Percentiles rank a stretch among this genome's conserved stretches.
Evolutionary conservation across 2,329 filamentous ascomycete species (phyloP).

Genomic region (Venturia oleaginea): DNA sequence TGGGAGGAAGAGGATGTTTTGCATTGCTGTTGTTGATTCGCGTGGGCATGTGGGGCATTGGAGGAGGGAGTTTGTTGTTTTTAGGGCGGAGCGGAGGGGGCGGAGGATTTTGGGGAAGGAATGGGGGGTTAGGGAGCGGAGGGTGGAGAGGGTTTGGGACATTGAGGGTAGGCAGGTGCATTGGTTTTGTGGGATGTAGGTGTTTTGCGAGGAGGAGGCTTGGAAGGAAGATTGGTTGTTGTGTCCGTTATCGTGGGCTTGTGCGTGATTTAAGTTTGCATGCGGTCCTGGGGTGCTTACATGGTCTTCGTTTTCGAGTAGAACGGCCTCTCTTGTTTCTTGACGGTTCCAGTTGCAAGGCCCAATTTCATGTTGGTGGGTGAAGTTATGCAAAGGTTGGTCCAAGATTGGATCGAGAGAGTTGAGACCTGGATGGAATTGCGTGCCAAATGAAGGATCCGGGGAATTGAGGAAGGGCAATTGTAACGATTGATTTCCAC

Average conservation of each 20-base stretch:
- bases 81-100: slow-evolving; percentile 33
- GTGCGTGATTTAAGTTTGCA: not conserved
- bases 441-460: not conserved
- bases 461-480: not conserved
- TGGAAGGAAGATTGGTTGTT: not conserved
- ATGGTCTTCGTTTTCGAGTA: not conserved
- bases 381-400: not conserved
- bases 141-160: slow-evolving; percentile 34
- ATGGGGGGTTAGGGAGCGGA: slow-evolving; percentile 30
- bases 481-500: not conserved
- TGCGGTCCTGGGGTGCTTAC: not conserved
- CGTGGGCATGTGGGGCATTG: slow-evolving; percentile 34
- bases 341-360: not conserved
- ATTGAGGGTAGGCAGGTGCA: slow-evolving; percentile 39
- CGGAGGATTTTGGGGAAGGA: slow-evolving; percentile 35
- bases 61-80: slow-evolving; percentile 30
- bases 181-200: not conserved
- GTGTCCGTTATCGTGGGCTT: not conserved
- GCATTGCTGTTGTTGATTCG: slow-evolving; percentile 33
- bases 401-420: not conserved
- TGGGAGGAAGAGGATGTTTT: slow-evolving; percentile 36
- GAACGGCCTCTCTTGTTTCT: not conserved
- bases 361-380: not conserved
- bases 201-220: slow-evolving; percentile 17
- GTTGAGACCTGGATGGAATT: not conserved